Conservation (phyloP, 495 filamentous ascomycete genomes). For the Penicillium soppii region DNA sequence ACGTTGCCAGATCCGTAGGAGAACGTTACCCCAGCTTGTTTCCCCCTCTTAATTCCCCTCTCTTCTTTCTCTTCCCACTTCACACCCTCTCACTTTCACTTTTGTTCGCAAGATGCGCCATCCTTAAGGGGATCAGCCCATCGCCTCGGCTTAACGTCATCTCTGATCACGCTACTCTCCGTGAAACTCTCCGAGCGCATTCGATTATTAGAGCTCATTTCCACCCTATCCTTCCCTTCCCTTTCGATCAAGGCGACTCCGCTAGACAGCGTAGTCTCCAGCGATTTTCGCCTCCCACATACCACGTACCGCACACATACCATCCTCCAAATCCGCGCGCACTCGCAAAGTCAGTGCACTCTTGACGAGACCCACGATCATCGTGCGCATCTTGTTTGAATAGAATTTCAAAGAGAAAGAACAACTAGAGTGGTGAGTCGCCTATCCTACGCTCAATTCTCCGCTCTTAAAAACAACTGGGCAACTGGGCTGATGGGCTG, state of each 20-base stretch:
- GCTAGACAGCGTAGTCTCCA: not conserved
- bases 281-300: not conserved
- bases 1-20: conserved; percentile 29
- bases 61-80: conserved; percentile 6
- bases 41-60: conserved; percentile 12
- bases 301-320: too few species aligned
- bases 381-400: conserved; percentile 17
- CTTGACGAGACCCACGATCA: conserved; percentile 29
- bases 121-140: conserved; percentile 32
- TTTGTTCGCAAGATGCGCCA: conserved; percentile 33
- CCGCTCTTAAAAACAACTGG: conserved; percentile 1
- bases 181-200: conserved; percentile 25
- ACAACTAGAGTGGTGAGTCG: conserved; percentile 28
- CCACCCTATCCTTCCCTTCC: too few species aligned
- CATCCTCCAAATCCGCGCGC: not conserved
- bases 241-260: too few species aligned
- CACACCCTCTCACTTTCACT: not conserved
- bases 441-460: not conserved
- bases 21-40: conserved; percentile 10
- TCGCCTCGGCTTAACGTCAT: conserved; percentile 27
- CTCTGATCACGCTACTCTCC: conserved; percentile 38
- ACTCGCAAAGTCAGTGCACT: conserved; percentile 9
- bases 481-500: conserved; percentile 10
- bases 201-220: not conserved
- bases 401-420: conserved; percentile 14